Conservation (phyloP, 2,329 filamentous ascomycete genomes). For the Chrysosporium queenslandicum region DNA sequence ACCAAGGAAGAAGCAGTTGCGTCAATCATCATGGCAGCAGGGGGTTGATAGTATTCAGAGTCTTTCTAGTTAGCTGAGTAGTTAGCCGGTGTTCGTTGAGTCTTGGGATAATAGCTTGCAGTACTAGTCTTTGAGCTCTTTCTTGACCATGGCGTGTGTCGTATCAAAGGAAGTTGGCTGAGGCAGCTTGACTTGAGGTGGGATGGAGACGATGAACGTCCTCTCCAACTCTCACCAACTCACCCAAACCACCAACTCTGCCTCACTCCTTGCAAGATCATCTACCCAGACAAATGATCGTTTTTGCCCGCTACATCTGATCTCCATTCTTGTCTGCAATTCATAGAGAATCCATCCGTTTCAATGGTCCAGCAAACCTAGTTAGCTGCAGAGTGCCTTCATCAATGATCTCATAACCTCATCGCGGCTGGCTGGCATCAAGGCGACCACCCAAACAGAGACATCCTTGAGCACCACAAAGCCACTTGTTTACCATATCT, state of each 20-base stretch:
- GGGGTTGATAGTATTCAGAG: not conserved
- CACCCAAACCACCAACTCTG: not conserved
- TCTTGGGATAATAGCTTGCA: not conserved
- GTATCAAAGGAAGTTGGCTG: no score
- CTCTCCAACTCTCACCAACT: not conserved
- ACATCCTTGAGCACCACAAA: not conserved
- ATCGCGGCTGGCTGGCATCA: not conserved
- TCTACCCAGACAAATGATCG: not conserved
- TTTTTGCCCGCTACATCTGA: not conserved
- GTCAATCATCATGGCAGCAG: conserved; percentile 3
- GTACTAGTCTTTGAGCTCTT: not conserved
- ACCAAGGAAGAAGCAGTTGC: not conserved
- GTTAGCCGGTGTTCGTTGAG: not conserved
- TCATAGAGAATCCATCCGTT: not conserved
- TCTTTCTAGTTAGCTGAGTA: not conserved
- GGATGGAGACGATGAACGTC: no score
- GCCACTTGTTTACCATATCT: not conserved
- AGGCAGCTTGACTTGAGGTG: no score
- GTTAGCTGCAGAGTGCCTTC: not conserved
- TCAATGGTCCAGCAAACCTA: not conserved
- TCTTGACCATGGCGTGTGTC: no score
- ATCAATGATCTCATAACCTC: conserved; percentile 11
- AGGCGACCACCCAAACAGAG: not conserved
- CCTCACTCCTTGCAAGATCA: not conserved
- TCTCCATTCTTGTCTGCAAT: not conserved